Conservation (phyloP, 2,329 filamentous ascomycete genomes). For the Cordyceps farinosa region DNA sequence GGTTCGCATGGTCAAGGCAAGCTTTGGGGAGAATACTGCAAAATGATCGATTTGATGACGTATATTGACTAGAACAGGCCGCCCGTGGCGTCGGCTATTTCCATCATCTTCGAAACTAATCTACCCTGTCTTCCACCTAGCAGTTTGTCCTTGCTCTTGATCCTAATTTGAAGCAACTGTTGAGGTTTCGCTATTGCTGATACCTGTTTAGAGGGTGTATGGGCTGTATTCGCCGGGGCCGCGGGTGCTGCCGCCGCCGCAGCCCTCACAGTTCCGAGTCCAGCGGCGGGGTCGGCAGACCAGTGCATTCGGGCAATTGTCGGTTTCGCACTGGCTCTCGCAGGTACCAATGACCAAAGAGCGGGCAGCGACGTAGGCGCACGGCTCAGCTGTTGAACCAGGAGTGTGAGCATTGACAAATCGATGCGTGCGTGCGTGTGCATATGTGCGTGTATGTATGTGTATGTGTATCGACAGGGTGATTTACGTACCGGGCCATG, state of each 20-base stretch:
- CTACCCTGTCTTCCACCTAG: neutral
- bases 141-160: neutral
- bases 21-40: neutral
- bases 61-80: neutral
- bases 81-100: neutral
- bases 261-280: slow-evolving; percentile 11
- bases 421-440: too few relatives aligned
- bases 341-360: slow-evolving; percentile 13
- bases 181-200: too few relatives aligned
- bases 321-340: slow-evolving; percentile 13
- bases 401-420: neutral
- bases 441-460: neutral
- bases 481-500: slow-evolving; percentile 7
- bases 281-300: slow-evolving; percentile 14
- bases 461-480: neutral
- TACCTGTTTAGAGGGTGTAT: neutral
- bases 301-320: slow-evolving; percentile 8
- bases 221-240: slow-evolving; percentile 13
- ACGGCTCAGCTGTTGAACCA: slow-evolving; percentile 4
- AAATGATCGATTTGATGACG: neutral
- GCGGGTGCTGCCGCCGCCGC: slow-evolving; percentile 4
- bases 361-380: slow-evolving; percentile 10
- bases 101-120: neutral
- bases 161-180: too few relatives aligned
- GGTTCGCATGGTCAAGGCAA: neutral